Percentiles rank a stretch among this genome's conserved stretches.
phyloP scores from a whole-genome alignment of 1,284 basidiomycete genomes.

The Amylostereum areolatum region DNA sequence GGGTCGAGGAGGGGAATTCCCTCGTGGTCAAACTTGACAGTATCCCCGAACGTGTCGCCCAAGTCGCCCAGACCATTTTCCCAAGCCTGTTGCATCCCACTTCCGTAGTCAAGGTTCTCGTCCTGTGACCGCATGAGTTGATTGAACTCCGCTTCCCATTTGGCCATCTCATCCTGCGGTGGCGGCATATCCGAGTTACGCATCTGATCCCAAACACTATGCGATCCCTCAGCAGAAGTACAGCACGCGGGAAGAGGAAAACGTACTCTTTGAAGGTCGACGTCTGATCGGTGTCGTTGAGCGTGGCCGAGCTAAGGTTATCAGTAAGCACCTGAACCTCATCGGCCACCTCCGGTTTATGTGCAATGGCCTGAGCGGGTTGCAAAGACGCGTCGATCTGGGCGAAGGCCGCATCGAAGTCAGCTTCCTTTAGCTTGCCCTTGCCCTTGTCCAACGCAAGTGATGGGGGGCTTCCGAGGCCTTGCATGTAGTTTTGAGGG shows the following conservation, averaged over 20 bases:
- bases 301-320: slow-evolving; percentile 15
- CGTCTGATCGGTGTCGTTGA: slow-evolving; percentile 27
- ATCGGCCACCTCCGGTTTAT: slow-evolving; percentile 34
- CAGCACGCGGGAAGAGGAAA: slow-evolving; percentile 1
- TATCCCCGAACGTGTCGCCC: slow-evolving; percentile 30
- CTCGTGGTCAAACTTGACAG: slow-evolving; percentile 56
- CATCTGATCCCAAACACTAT: slow-evolving; percentile 54
- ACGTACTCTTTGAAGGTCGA: slow-evolving; percentile 45
- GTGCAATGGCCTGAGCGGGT: slow-evolving; percentile 34
- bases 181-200: slow-evolving; percentile 53
- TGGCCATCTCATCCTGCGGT: slow-evolving; percentile 61
- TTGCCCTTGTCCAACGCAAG: slow-evolving; percentile 50
- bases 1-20: slow-evolving; percentile 67
- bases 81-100: slow-evolving; percentile 59
- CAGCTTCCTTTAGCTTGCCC: slow-evolving; percentile 67
- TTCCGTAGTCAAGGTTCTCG: slow-evolving; percentile 59
- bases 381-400: slow-evolving; percentile 46
- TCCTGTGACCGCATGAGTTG: slow-evolving; percentile 66
- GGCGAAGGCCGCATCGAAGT: slow-evolving; percentile 75
- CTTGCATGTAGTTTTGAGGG: slow-evolving; percentile 20
- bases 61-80: slow-evolving; percentile 44
- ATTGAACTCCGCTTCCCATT: slow-evolving; percentile 89
- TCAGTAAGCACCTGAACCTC: slow-evolving; percentile 26
- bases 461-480: slow-evolving; percentile 22
- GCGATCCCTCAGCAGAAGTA: not conserved